These are phyloP conservation scores for Diaporthe caulivora DNA, from an alignment of 2,329 filamentous ascomycete genomes.

Conservation along the genomic window DNA sequence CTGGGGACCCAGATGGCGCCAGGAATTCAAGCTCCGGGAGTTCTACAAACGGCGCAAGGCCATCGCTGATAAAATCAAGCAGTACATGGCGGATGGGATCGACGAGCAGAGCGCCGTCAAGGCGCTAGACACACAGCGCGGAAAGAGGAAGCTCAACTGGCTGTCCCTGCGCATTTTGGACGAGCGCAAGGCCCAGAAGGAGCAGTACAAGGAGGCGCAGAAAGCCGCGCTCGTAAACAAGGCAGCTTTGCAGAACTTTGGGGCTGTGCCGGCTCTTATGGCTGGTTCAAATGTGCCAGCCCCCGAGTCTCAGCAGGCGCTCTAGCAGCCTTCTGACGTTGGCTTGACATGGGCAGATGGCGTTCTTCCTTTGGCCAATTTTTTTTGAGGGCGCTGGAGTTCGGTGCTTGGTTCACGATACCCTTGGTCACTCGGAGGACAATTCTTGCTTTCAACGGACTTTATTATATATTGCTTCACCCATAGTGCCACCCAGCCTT, in stretches of 20 bases:
- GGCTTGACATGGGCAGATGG: background rate
- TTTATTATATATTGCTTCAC: background rate
- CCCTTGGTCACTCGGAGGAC: constrained; percentile 1
- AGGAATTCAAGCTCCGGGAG: constrained; percentile 51
- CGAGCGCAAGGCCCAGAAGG: constrained; percentile 49
- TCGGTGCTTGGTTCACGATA: constrained; percentile 8
- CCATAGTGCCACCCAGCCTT: background rate
- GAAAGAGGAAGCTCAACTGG: constrained; percentile 53
- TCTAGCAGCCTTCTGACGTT: background rate
- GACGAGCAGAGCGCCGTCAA: constrained; percentile 50
- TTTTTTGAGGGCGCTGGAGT: constrained; percentile 7
- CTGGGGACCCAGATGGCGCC: constrained; percentile 54
- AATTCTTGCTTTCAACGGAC: background rate
- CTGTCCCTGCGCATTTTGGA: constrained; percentile 52
- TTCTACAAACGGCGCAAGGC: constrained; percentile 55
- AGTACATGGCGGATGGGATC: constrained; percentile 51
- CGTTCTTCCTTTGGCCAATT: background rate
- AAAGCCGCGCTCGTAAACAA: constrained; percentile 40
- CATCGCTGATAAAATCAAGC: constrained; percentile 55
- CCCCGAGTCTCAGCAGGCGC: background rate
- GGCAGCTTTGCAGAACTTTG: constrained; percentile 20
- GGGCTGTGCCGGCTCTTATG: background rate
- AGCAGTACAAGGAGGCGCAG: constrained; percentile 40
- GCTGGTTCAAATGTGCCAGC: background rate
- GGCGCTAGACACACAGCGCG: constrained; percentile 52